Percentiles rank a stretch among this genome's conserved stretches.
phyloP scores from a whole-genome alignment of 2,329 filamentous ascomycete genomes.

The Sclerotinia spermophila region DNA sequence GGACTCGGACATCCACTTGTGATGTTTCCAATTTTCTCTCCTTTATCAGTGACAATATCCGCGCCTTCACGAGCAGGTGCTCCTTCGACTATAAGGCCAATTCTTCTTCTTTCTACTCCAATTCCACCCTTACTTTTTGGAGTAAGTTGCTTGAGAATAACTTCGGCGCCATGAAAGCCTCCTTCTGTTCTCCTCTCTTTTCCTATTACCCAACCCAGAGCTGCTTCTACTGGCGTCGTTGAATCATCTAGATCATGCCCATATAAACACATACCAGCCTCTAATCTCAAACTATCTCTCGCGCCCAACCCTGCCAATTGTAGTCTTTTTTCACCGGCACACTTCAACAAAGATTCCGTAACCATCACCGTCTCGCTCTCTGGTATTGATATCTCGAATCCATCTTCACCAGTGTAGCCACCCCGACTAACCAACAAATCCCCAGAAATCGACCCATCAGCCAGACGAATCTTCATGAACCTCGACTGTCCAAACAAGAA shows the following conservation, averaged over 20 bases:
- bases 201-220: conserved; percentile 76
- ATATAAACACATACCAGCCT: conserved; percentile 99
- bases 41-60: conserved; percentile 63
- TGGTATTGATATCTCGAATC: conserved; percentile 91
- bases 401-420: conserved; percentile 96
- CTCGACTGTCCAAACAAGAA: conserved; percentile 80
- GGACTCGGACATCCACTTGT: conserved; percentile 92
- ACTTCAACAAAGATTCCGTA: conserved; percentile 54
- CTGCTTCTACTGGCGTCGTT: conserved; percentile 65
- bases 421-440: conserved; percentile 75
- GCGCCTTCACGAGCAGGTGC: conserved; percentile 88
- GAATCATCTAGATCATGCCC: conserved; percentile 91
- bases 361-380: conserved; percentile 60
- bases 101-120: conserved; percentile 67
- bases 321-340: conserved; percentile 57
- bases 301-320: conserved; percentile 86
- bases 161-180: conserved; percentile 80
- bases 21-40: conserved; percentile 69
- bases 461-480: conserved; percentile 61
- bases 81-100: conserved; percentile 79
- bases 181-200: conserved; percentile 65
- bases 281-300: conserved; percentile 85
- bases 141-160: conserved; percentile 73
- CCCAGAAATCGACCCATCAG: conserved; percentile 46
- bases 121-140: conserved; percentile 67